Base-by-base conservation (phyloP, 1,139 yeast genomes). In the Hemisphaericaspora xylanilytica region DNA sequence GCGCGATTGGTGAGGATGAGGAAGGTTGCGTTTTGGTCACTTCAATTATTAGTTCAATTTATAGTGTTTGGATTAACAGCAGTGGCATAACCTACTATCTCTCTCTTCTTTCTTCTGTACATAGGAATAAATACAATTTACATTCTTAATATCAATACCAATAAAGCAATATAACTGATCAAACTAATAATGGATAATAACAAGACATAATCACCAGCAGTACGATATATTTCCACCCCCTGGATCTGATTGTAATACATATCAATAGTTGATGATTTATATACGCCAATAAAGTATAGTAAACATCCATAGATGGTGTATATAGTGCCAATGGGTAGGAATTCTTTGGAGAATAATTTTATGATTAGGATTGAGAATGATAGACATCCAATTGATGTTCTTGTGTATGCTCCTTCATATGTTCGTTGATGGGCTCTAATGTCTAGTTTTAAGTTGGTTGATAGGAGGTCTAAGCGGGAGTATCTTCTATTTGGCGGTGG, bases 11-110 rank as follows among this genome's bases (percentile, higher is more conserved):
- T 81, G 22, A 64, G 97, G 41, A 71, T 90, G 73, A 78, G 78
- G 49, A 85, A 89, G 55, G 89, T 92, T 8, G 95, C 95, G 1
- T 87, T 92, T 57, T 92, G 98, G 98, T 81, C 96, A 1, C 61
- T 88, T 32, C 98, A 92, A 59, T 68, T 89, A 40, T 65, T 92
- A 13, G 73, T 92, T 24, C 98, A 92, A 59, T 67, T 88, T 38
- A 63, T 92, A 12, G 74, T 92, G 27, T 78, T 92, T 71, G 87
- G 96, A 28, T 69, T 90, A 24, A 95, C 95, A 1, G 77, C 70
- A 4, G 53, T 67, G 28, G 47, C 51, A 22, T 48, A 39, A 35
- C 5, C 95, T 45, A n/a, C n/a, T n/a, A n/a, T n/a, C 13, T 25
- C 14, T 12, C 16, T 17, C 9, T 29, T 12, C 15, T 9, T 34